These are phyloP conservation scores for Camellia japonica DNA, from an alignment of 148 eudicot species.

Conservation along the genomic window DNA sequence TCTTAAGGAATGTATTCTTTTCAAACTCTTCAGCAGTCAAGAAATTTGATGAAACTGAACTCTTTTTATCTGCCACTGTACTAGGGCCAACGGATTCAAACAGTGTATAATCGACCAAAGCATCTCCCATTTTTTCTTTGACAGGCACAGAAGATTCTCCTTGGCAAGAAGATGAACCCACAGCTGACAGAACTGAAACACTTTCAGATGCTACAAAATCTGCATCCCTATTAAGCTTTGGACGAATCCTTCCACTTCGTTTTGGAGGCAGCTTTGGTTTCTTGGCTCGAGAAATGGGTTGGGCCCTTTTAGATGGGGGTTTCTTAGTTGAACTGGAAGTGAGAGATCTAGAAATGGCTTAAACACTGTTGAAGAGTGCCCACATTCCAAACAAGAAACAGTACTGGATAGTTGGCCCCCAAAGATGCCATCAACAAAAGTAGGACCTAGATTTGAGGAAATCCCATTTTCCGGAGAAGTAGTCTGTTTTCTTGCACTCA, in stretches of 20 bases:
- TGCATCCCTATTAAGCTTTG: conserved; percentile 46
- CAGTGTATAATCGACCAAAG: conserved; percentile 25
- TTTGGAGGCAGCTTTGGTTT: conserved; percentile 50
- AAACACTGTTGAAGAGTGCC: too few relatives aligned
- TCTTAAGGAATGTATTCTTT: conserved; percentile 20
- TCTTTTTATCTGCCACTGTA: conserved; percentile 26
- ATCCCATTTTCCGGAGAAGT: too few relatives aligned
- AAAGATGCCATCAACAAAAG: too few relatives aligned
- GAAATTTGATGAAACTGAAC: conserved; percentile 23
- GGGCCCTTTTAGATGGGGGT: too few relatives aligned
- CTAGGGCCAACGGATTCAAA: conserved; percentile 20
- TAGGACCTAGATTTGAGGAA: too few relatives aligned
- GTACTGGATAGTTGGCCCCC: too few relatives aligned
- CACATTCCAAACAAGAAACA: too few relatives aligned
- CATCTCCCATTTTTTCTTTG: conserved; percentile 19
- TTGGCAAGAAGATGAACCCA: conserved; percentile 24
- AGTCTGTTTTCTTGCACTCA: too few relatives aligned
- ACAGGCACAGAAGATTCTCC: conserved; percentile 14
- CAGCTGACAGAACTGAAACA: conserved; percentile 27
- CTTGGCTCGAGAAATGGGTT: too few relatives aligned
- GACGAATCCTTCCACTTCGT: conserved; percentile 44
- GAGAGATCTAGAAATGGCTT: too few relatives aligned
- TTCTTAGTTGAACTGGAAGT: too few relatives aligned
- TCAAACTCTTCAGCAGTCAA: conserved; percentile 8
- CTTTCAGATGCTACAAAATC: conserved; percentile 25